Evolutionary conservation across 139 green algal species (phyloP).

Genomic region (Chloropicon primus): DNA sequence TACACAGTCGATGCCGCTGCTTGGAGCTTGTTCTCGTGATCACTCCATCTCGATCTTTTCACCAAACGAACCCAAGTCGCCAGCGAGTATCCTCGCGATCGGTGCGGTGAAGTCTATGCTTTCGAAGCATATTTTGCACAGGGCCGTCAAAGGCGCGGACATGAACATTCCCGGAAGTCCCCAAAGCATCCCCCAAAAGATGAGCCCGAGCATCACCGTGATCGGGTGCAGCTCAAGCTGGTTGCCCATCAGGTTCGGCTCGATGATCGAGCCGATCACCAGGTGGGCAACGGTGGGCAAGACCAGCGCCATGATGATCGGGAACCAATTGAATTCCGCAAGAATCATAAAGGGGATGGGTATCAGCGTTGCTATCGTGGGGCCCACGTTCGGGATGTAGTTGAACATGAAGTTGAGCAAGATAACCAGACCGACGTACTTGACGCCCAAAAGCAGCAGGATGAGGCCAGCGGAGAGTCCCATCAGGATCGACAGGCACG

Average conservation of each 20-base stretch:
- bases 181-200: slow-evolving; percentile 24
- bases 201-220: slow-evolving; percentile 17
- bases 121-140: slow-evolving; percentile 15
- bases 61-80: neutral
- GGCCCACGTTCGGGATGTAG: slow-evolving; percentile 20
- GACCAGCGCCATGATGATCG: slow-evolving; percentile 7
- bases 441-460: slow-evolving; percentile 1
- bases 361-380: slow-evolving; percentile 13
- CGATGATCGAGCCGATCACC: slow-evolving; percentile 9
- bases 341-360: slow-evolving; percentile 12
- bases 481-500: neutral
- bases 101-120: slow-evolving; percentile 4
- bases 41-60: neutral
- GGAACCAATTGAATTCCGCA: neutral
- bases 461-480: slow-evolving; percentile 1
- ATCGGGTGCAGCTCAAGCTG: slow-evolving; percentile 17
- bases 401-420: slow-evolving; percentile 20
- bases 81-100: slow-evolving; percentile 1
- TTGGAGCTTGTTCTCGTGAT: neutral
- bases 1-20: too few relatives aligned
- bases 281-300: slow-evolving; percentile 9
- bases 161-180: slow-evolving; percentile 17
- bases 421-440: slow-evolving; percentile 13
- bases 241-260: slow-evolving; percentile 20
- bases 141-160: slow-evolving; percentile 10